These are phyloP conservation scores for Xylaria arbuscula DNA, from an alignment of 2,329 filamentous ascomycete species.

Conservation along the genomic window DNA sequence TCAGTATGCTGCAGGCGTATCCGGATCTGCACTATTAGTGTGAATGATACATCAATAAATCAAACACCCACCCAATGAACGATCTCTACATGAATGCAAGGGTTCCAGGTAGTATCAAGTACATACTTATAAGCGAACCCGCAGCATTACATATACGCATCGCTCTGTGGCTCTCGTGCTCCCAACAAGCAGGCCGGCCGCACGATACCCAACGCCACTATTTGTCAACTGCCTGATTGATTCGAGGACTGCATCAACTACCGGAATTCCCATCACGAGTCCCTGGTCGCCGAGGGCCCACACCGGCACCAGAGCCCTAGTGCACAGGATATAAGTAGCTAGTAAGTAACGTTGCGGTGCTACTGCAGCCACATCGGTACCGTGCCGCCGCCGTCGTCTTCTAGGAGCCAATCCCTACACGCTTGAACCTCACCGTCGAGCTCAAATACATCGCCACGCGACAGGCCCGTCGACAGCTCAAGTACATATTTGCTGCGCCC, in stretches of 20 bases:
- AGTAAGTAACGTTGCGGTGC: slow-evolving; percentile 44
- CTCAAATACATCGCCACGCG: slow-evolving; percentile 32
- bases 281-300: not conserved
- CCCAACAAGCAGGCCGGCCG: slow-evolving; percentile 9
- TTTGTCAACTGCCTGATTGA: slow-evolving; percentile 36
- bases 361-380: slow-evolving; percentile 36
- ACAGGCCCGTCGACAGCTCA: slow-evolving; percentile 10
- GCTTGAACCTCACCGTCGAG: not conserved
- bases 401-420: slow-evolving; percentile 30
- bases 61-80: not conserved
- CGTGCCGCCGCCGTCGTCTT: slow-evolving; percentile 19
- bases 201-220: slow-evolving; percentile 34
- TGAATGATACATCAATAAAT: not conserved
- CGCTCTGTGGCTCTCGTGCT: not conserved
- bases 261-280: slow-evolving; percentile 26
- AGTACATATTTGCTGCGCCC: slow-evolving; percentile 18
- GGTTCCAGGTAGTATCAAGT: not conserved
- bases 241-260: slow-evolving; percentile 32
- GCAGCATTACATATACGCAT: slow-evolving; percentile 1
- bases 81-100: slow-evolving; percentile 1
- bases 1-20: not conserved
- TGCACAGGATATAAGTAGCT: not conserved
- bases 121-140: slow-evolving; percentile 18
- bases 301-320: slow-evolving; percentile 2
- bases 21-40: not conserved